phyloP scores from a whole-genome alignment of 1,139 yeast genomes.

The Suhomyces kunorum region DNA sequence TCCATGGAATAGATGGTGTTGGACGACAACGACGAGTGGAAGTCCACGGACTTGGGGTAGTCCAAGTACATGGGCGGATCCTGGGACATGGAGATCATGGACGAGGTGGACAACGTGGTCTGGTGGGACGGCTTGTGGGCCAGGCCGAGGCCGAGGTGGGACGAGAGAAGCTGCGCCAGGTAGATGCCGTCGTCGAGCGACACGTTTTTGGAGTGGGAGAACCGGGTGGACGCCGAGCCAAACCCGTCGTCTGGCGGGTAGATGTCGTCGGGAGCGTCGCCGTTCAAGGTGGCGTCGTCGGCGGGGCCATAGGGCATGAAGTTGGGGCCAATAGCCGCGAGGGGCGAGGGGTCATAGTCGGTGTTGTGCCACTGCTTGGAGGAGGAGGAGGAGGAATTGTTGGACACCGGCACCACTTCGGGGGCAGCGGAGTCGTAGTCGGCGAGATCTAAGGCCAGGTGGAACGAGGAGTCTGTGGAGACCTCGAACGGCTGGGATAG shows the following conservation, averaged over 20 bases:
- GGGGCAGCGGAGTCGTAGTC: conserved; percentile 14
- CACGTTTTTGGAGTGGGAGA: conserved; percentile 29
- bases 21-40: conserved; percentile 32
- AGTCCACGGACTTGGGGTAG: conserved; percentile 6
- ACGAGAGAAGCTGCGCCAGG: conserved; percentile 14
- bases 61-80: conserved; percentile 16
- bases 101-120: conserved; percentile 23
- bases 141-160: conserved; percentile 2
- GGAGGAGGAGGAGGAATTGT: too few relatives aligned
- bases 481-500: conserved; percentile 38
- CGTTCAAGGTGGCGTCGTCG: conserved; percentile 10
- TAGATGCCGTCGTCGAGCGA: conserved; percentile 29
- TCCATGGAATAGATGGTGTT: conserved; percentile 49
- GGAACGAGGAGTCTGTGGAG: conserved; percentile 16
- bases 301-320: conserved; percentile 7
- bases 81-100: conserved; percentile 23
- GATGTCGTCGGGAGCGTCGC: conserved; percentile 8
- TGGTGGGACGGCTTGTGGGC: conserved; percentile 17
- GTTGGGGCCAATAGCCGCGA: conserved; percentile 2
- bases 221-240: conserved; percentile 9
- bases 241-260: conserved; percentile 8
- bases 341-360: conserved; percentile 8
- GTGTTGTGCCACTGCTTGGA: conserved; percentile 6
- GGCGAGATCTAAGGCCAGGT: conserved; percentile 14
- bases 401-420: conserved; percentile 29